Conservation (phyloP, 768 basidiomycete species). For the Pleurotus eryngii region DNA sequence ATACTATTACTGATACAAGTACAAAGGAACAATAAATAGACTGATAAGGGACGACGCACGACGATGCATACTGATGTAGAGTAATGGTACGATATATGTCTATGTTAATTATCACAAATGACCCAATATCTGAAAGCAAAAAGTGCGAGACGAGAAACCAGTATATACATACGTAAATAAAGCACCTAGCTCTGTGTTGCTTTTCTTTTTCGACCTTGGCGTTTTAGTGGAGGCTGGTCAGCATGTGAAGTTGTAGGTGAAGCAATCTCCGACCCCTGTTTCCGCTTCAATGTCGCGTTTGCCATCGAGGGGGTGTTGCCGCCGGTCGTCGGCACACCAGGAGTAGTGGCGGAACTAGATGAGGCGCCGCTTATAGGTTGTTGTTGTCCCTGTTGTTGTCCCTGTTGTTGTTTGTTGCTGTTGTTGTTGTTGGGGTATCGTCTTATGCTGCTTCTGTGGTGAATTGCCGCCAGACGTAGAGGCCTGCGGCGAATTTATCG, state of each 20-base stretch:
- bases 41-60: constrained; percentile 21
- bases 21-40: constrained; percentile 26
- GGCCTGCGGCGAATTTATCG: constrained; percentile 50
- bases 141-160: constrained; percentile 19
- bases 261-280: constrained; percentile 38
- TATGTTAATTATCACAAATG: constrained; percentile 14
- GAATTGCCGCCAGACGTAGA: constrained; percentile 49
- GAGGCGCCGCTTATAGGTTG: constrained; percentile 31
- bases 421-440: constrained; percentile 33
- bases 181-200: constrained; percentile 46
- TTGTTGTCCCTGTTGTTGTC: constrained; percentile 14
- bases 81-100: constrained; percentile 10
- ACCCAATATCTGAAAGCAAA: constrained; percentile 13
- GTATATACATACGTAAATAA: constrained; percentile 22
- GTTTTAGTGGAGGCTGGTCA: constrained; percentile 46
- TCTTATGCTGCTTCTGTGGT: constrained; percentile 64
- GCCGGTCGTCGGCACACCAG: constrained; percentile 34
- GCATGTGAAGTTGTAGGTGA: constrained; percentile 52
- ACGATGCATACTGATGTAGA: constrained; percentile 6
- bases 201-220: constrained; percentile 49
- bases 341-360: constrained; percentile 25
- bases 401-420: constrained; percentile 12
- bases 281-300: constrained; percentile 54
- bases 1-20: constrained; percentile 12
- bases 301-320: constrained; percentile 48